phyloP scores from a whole-genome alignment of 208 protist genomes.

The Lotmaria passim region DNA sequence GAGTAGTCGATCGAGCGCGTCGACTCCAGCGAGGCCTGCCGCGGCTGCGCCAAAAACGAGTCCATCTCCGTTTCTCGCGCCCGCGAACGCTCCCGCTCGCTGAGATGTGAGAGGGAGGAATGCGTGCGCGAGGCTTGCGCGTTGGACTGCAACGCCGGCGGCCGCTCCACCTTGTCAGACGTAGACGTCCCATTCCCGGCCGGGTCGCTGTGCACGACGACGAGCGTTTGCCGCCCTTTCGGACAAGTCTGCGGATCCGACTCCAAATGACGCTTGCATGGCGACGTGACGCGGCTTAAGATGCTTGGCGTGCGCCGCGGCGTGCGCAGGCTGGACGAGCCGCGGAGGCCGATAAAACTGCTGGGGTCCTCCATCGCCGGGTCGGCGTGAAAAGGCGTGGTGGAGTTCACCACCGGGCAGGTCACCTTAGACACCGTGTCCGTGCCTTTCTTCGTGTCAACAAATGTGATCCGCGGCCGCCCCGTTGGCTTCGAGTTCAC shows the following conservation, averaged over 20 bases:
- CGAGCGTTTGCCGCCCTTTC: slow-evolving; percentile 63
- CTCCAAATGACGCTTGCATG: slow-evolving; percentile 59
- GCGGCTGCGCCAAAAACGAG: slow-evolving; percentile 10
- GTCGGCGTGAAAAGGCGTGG: slow-evolving; percentile 49
- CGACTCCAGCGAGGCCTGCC: slow-evolving; percentile 29
- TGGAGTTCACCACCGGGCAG: slow-evolving; percentile 56
- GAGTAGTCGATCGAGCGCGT: slow-evolving; percentile 41
- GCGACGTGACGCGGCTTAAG: slow-evolving; percentile 72
- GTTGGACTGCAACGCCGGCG: slow-evolving; percentile 15
- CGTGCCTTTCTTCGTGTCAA: slow-evolving; percentile 79
- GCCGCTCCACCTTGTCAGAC: slow-evolving; percentile 17
- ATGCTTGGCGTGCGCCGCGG: slow-evolving; percentile 68
- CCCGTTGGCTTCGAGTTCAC: slow-evolving; percentile 37
- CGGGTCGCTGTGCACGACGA: slow-evolving; percentile 32
- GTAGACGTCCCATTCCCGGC: slow-evolving; percentile 17
- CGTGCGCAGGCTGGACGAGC: slow-evolving; percentile 46
- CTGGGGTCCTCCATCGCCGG: slow-evolving; percentile 24
- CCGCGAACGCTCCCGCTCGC: slow-evolving; percentile 9
- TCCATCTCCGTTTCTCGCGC: slow-evolving; percentile 10
- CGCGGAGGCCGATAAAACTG: slow-evolving; percentile 61
- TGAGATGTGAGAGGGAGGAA: slow-evolving; percentile 26
- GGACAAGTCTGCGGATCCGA: slow-evolving; percentile 66
- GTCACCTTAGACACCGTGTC: slow-evolving; percentile 44
- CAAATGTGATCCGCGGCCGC: slow-evolving; percentile 59
- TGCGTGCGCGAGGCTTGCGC: slow-evolving; percentile 20